Evolutionary conservation across 1,284 basidiomycete genomes (phyloP).

Genomic region (Neonothopanus nambi): DNA sequence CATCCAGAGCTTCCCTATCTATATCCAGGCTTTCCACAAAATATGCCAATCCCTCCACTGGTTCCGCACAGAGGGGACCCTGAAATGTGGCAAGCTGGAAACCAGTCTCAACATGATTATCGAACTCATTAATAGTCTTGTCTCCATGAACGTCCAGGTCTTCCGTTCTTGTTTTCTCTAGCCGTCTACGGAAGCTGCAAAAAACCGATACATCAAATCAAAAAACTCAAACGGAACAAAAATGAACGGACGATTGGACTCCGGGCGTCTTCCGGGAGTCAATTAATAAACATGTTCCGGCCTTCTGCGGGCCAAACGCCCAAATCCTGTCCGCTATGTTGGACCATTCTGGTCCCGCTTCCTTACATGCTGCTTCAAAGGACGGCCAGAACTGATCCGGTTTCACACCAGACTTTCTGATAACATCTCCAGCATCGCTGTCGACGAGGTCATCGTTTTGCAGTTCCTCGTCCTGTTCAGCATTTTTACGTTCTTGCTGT

Average conservation of each 20-base stretch:
- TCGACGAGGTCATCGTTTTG: slow-evolving; percentile 39
- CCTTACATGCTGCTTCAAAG: slow-evolving; percentile 65
- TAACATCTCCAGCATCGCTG: slow-evolving; percentile 58
- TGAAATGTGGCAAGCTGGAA: slow-evolving; percentile 95
- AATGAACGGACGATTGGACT: slow-evolving; percentile 53
- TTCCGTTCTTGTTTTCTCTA: slow-evolving; percentile 41
- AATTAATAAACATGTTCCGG: slow-evolving; percentile 87
- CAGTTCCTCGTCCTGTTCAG: slow-evolving; percentile 26
- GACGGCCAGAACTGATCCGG: slow-evolving; percentile 83
- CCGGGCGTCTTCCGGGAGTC: slow-evolving; percentile 57
- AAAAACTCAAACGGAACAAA: slow-evolving; percentile 15
- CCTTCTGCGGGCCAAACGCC: slow-evolving; percentile 89
- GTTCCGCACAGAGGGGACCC: slow-evolving; percentile 94
- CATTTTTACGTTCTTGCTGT: slow-evolving; percentile 44
- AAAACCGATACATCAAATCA: slow-evolving; percentile 16
- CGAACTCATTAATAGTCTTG: slow-evolving; percentile 58
- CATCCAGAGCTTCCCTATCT: slow-evolving; percentile 59
- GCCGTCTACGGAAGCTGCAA: slow-evolving; percentile 48
- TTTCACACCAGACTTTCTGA: slow-evolving; percentile 61
- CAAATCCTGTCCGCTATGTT: slow-evolving; percentile 77
- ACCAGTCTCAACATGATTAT: slow-evolving; percentile 85
- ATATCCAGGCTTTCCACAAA: slow-evolving; percentile 81
- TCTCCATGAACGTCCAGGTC: slow-evolving; percentile 34
- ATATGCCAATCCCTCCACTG: slow-evolving; percentile 91
- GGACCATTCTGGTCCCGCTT: slow-evolving; percentile 82